Evolutionary conservation across 306 rosid species (phyloP), one percentile per base, ranked within the genome.

Genomic region (Trichosanthes truncata): DNA sequence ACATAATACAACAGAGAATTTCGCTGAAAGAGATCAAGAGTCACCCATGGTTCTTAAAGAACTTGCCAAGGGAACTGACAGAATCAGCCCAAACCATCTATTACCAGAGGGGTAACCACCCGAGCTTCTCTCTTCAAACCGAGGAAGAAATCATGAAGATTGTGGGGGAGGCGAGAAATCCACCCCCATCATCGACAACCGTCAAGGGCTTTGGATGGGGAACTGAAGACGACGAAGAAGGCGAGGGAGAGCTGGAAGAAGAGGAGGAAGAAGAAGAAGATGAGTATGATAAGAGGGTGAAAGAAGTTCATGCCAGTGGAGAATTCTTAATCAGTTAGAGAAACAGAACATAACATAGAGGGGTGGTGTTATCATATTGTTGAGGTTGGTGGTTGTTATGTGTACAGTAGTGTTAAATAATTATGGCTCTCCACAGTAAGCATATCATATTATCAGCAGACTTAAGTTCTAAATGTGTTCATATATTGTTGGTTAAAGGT

Each of bases 41-140:
- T 84, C 97, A 92, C 65, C 97, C 97, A 4, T 92, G 97, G 97
- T 90, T 90, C 77, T 35, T 92, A 53, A 92, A 92, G 93, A 92
- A 88, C 79, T 84, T 91, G 75, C 97, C 97, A 60, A 91, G 97
- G 82, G 97, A 89, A 84, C 86, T 91, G 18, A 89, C 92, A 33
- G 97, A 91, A 78, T 68, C 97, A 40, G 87, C 88, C 80, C 97
- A 91, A 88, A 83, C 88, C 26, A 49, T 78, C 41, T 89, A 89
- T 83, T 89, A 88, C 81, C 92, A 87, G 79, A 88, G 89, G 82
- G 90, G 84, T 81, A 89, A 84, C 69, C 94, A 86, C 74, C 94
- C 93, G 25, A 87, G 88, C 84, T 91, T 88, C 74, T 87, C 87
- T 61, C 81, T 87, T 20, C 97, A 91, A 73, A 88, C 86, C 4